These are phyloP conservation scores for Hirsutella rhossiliensis DNA, from an alignment of 2,329 filamentous ascomycete species.

Conservation along the genomic window DNA sequence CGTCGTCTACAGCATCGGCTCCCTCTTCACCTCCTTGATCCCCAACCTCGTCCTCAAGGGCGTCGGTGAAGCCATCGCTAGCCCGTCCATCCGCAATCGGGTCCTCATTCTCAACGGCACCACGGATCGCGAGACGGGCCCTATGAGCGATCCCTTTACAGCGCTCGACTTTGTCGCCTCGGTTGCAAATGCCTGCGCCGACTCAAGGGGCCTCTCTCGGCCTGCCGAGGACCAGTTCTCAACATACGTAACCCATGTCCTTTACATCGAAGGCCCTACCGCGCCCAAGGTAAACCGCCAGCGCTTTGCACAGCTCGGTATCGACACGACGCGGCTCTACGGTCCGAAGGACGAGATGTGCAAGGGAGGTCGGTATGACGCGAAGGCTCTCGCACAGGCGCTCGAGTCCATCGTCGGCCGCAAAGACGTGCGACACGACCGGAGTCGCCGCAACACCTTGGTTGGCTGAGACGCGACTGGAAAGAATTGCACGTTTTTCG, in stretches of 20 bases:
- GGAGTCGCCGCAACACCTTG: conserved; percentile 32
- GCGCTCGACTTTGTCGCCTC: conserved; percentile 75
- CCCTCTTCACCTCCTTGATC: conserved; percentile 78
- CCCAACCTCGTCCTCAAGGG: conserved; percentile 68
- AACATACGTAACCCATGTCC: conserved; percentile 69
- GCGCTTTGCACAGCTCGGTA: conserved; percentile 52
- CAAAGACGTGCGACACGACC: conserved; percentile 21
- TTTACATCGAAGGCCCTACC: conserved; percentile 62
- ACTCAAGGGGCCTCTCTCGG: conserved; percentile 43
- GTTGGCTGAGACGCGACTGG: conserved; percentile 14
- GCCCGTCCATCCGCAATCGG: conserved; percentile 45
- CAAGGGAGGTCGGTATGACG: conserved; percentile 56
- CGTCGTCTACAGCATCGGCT: conserved; percentile 88
- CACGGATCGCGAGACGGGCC: conserved; percentile 77
- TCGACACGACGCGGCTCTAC: conserved; percentile 67
- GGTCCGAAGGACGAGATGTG: conserved; percentile 42
- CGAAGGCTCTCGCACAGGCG: conserved; percentile 59
- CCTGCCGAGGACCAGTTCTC: conserved; percentile 36
- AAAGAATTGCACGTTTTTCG: too few species aligned
- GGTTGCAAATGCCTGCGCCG: conserved; percentile 60
- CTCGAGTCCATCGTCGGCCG: conserved; percentile 66
- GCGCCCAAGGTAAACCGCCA: conserved; percentile 60
- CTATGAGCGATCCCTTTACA: conserved; percentile 49
- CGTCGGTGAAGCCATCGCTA: conserved; percentile 49
- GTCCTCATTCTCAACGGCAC: conserved; percentile 78